phyloP scores from a whole-genome alignment of 2,329 filamentous ascomycete species.

The Xylariaceae sp. region DNA sequence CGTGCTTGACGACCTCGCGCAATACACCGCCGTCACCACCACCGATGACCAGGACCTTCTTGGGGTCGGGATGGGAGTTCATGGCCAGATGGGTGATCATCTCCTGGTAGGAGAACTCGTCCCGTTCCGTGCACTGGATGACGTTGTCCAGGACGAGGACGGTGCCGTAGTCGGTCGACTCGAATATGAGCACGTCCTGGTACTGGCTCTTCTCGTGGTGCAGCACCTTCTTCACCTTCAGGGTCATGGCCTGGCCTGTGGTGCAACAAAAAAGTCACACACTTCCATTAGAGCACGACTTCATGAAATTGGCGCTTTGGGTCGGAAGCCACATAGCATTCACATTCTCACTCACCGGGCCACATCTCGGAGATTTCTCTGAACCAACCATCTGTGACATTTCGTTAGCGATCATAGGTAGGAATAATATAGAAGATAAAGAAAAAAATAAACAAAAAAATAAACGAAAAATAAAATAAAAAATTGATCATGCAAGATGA shows the following conservation, averaged over 20 bases:
- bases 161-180: conserved; percentile 95
- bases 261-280: too few species aligned
- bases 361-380: conserved; percentile 98
- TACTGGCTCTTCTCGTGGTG: conserved; percentile 99
- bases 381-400: conserved; percentile 92
- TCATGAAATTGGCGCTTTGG: too few species aligned
- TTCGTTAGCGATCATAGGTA: conserved; percentile 22
- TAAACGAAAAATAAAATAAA: not conserved
- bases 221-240: conserved; percentile 95
- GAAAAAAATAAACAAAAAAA: not conserved
- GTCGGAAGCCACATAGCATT: not conserved
- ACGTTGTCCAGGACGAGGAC: conserved; percentile 98
- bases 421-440: not conserved
- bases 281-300: too few species aligned
- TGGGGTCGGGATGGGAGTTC: conserved; percentile 97
- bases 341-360: conserved; percentile 62
- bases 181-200: conserved; percentile 98
- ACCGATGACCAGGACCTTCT: conserved; percentile 97
- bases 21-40: conserved; percentile 97
- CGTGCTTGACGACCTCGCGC: conserved; percentile 98
- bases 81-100: conserved; percentile 99
- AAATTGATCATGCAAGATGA: too few species aligned
- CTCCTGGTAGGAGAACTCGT: conserved; percentile 99
- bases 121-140: conserved; percentile 97
- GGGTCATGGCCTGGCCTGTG: conserved; percentile 92